phyloP scores from a whole-genome alignment of 179 eudicot species.

The Silene vulgaris region DNA sequence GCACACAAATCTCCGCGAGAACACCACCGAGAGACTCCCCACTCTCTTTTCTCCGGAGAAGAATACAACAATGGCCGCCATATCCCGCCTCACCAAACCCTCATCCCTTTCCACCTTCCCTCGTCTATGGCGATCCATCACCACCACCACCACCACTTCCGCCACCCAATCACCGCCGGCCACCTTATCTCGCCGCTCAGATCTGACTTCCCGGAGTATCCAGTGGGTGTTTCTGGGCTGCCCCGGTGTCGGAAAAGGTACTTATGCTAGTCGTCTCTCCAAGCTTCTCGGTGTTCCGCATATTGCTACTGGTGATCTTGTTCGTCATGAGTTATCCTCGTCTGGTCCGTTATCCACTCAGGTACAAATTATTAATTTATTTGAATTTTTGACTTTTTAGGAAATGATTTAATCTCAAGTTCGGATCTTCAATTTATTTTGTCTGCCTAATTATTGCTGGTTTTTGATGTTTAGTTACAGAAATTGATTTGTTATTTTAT shows the following conservation, averaged over 20 bases:
- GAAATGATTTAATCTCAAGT: not conserved
- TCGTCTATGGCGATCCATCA: constrained; percentile 9
- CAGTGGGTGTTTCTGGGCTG: constrained; percentile 94
- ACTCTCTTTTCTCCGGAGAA: constrained; percentile 1
- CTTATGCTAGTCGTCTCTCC: constrained; percentile 79
- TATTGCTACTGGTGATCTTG: constrained; percentile 92
- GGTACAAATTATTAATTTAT: constrained; percentile 13
- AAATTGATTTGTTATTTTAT: too few species aligned
- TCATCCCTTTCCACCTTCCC: not conserved
- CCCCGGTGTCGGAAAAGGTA: constrained; percentile 94
- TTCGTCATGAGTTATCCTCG: constrained; percentile 66
- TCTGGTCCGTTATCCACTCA: constrained; percentile 51
- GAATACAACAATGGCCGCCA: constrained; percentile 6
- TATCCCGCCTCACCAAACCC: not conserved
- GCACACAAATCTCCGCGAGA: not conserved
- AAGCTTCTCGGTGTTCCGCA: constrained; percentile 76
- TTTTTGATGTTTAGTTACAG: too few species aligned
- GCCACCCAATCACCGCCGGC: not conserved
- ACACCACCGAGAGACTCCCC: not conserved
- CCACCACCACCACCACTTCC: not conserved
- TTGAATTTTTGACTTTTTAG: too few species aligned
- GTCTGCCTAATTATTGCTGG: too few species aligned
- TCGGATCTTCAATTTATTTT: too few species aligned
- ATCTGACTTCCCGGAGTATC: constrained; percentile 13
- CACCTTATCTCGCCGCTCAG: not conserved